Conservation (phyloP, 1,284 basidiomycete genomes). For the Fomitopsis palustris region DNA sequence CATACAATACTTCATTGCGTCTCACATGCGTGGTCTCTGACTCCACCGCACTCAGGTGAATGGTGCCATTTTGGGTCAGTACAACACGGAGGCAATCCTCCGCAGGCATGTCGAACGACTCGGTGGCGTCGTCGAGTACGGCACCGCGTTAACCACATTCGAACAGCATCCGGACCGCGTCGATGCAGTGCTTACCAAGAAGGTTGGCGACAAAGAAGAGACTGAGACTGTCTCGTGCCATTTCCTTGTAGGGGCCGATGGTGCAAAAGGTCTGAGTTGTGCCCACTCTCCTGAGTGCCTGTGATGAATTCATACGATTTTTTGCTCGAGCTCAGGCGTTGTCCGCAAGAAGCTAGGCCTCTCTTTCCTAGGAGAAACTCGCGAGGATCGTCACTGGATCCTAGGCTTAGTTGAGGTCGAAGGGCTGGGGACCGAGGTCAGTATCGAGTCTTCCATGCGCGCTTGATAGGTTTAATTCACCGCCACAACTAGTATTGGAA, state of each 20-base stretch:
- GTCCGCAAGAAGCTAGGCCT: constrained; percentile 27
- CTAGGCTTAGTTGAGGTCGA: constrained; percentile 28
- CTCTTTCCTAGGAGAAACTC: constrained; percentile 29
- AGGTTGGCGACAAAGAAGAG: not conserved
- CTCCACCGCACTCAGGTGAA: too few relatives aligned
- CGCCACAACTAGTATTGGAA: constrained; percentile 6
- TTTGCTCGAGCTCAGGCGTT: constrained; percentile 17
- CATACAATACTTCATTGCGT: constrained; percentile 2
- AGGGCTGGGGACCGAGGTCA: constrained; percentile 10
- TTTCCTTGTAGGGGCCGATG: constrained; percentile 33
- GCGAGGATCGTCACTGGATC: constrained; percentile 16
- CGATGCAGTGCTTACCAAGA: constrained; percentile 5
- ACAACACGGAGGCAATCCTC: constrained; percentile 23
- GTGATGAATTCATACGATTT: too few relatives aligned
- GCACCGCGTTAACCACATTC: constrained; percentile 22
- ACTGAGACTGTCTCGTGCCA: constrained; percentile 8
- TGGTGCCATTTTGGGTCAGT: constrained; percentile 21
- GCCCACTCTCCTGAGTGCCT: too few relatives aligned
- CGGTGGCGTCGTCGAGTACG: constrained; percentile 25
- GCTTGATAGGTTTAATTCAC: not conserved
- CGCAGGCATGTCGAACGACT: constrained; percentile 21
- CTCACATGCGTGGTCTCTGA: too few relatives aligned
- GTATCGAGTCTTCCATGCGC: constrained; percentile 12
- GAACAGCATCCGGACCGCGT: constrained; percentile 22
- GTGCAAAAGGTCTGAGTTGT: constrained; percentile 27